Base-by-base conservation (phyloP, 495 filamentous ascomycete genomes). In the Aspergillus cavernicola region DNA sequence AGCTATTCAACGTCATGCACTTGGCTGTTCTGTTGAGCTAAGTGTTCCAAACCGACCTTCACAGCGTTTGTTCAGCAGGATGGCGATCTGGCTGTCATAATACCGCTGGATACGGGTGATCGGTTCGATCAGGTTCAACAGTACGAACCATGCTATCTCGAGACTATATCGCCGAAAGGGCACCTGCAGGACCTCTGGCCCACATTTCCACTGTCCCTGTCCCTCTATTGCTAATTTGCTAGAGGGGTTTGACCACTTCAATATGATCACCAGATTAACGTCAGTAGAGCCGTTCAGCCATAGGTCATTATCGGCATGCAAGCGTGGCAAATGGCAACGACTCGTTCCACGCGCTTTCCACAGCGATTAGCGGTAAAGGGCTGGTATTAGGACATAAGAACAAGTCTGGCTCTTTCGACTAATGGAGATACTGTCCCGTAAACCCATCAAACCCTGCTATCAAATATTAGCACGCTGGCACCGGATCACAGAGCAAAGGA, bases 341-440 rank as follows among this genome's bases (percentile, higher is more conserved):
- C 32, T 50, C 46, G 15, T 11, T 23, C 46, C 28, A 50, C n/a
- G 31, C 46, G 13, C 18, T 38, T 33, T 50, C 46, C 4, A 50
- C n/a, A 7, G 37, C 46, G 13, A 50, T 37, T 19, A 9, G 32
- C 10, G 46, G 46, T 13, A 23, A 33, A 26, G 10, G 2, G 15
- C 11, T 37, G 1, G 16, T 2, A 24, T 37, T 16, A 8, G 33
- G 15, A 1, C 46, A 31, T 29, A 50, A 10, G 23, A 50, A 50
- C 4, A 50, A 13, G 13, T 50, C 46, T 7, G 46, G 32, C 24
- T 50, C 46, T 26, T 50, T 50, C 4, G 46, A 50, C 2, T 29
- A 38, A 10, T 24, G 13, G 2, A 16, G 15, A 18, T 50, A 50
- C 23, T 15, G 20, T 1, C 46, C 46, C 2, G 19, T 50, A 13